Conservation (phyloP, 148 eudicot species). For the Vaccinium macrocarpon region DNA sequence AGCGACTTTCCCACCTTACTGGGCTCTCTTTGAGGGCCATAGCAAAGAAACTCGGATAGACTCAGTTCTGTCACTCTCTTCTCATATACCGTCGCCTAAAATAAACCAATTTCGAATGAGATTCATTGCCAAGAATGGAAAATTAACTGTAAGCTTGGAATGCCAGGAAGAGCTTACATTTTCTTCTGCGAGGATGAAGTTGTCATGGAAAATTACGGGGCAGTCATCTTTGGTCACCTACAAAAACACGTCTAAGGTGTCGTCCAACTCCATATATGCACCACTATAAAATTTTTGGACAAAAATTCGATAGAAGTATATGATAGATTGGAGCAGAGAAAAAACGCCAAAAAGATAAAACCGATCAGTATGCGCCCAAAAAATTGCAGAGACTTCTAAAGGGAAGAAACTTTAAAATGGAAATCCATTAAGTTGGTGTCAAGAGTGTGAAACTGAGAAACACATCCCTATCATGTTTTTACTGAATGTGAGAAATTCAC, state of each 20-base stretch:
- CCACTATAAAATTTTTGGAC: background rate
- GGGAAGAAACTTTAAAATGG: background rate
- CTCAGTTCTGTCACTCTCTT: slow-evolving; percentile 66
- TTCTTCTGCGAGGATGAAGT: slow-evolving; percentile 62
- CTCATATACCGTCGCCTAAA: slow-evolving; percentile 55
- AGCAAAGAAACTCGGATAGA: slow-evolving; percentile 52
- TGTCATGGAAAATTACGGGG: slow-evolving; percentile 87
- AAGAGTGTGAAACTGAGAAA: background rate
- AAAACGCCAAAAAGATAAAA: background rate
- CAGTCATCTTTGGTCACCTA: slow-evolving; percentile 85
- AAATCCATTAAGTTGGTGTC: background rate
- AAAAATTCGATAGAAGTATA: background rate
- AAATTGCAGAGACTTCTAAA: background rate
- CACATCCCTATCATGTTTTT: background rate
- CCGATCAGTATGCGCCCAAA: background rate
- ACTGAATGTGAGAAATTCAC: background rate
- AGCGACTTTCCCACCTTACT: slow-evolving; percentile 43
- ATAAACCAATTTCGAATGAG: background rate
- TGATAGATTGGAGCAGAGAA: background rate
- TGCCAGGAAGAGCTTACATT: slow-evolving; percentile 43
- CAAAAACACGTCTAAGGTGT: slow-evolving; percentile 28
- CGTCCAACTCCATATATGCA: slow-evolving; percentile 12
- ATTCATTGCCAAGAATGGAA: background rate
- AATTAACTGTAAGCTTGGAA: background rate
- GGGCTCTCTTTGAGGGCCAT: slow-evolving; percentile 61